Conservation (phyloP, 116 monocot species). For the Dioscorea cayenensis region DNA sequence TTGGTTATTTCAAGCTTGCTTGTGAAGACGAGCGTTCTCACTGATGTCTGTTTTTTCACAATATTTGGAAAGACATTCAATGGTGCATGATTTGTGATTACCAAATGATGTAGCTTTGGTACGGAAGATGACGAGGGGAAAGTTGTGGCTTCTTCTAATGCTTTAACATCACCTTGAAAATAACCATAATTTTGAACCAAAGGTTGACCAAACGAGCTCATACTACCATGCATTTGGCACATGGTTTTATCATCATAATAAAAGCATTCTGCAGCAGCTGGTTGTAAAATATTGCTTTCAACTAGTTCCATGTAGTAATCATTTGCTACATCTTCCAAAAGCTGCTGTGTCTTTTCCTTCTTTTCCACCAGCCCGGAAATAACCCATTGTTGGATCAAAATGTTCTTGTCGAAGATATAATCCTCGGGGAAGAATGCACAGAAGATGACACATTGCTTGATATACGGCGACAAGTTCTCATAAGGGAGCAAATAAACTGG, state of each 20-base stretch:
- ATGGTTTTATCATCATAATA: background rate
- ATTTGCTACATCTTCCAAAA: conserved; percentile 23
- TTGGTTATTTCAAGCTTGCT: background rate
- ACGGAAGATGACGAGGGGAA: too few relatives aligned
- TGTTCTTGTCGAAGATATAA: background rate
- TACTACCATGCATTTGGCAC: conserved; percentile 29
- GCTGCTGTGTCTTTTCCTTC: too few relatives aligned
- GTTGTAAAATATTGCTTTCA: conserved; percentile 19
- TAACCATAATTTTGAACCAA: too few relatives aligned
- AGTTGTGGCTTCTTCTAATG: too few relatives aligned
- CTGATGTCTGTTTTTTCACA: background rate
- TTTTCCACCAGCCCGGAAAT: conserved; percentile 17
- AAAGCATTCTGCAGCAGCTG: background rate
- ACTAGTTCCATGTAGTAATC: conserved; percentile 18
- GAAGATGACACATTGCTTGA: conserved; percentile 54
- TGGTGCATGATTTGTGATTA: too few relatives aligned
- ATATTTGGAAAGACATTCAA: background rate
- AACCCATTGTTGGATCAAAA: conserved; percentile 11
- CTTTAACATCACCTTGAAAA: too few relatives aligned
- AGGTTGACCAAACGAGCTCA: background rate
- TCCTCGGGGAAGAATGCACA: conserved; percentile 51
- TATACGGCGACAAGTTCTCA: conserved; percentile 37
- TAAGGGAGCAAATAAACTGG: conserved; percentile 6
- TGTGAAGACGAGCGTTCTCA: conserved; percentile 6
- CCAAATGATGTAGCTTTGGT: too few relatives aligned